Evolutionary conservation across 2,329 filamentous ascomycete species (phyloP), one percentile per base, ranked within the genome.

Genomic region (Dryadomyces quercus-mongolicae): DNA sequence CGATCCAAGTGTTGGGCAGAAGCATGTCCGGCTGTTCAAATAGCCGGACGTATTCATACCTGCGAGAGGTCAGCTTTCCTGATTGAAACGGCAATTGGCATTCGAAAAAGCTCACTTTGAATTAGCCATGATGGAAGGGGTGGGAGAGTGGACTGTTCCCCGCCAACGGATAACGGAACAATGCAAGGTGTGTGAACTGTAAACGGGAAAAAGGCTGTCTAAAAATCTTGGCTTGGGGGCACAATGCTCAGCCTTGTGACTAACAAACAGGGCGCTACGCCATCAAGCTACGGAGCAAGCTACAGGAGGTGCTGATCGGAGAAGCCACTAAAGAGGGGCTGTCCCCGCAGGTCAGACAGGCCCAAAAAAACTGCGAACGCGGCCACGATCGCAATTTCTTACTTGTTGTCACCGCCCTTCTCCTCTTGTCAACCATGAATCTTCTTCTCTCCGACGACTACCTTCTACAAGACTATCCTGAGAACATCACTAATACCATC

Each of bases 1-100:
- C 89, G 55, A 97, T 86, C 90, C 91, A 98, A 25, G 92, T 97
- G 65, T 94, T 95, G 53, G 85, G 88, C 21, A 97, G 77, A 44
- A 98, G 73, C 49, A 71, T 70, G 65, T 96, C 90, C 7, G 83
- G 73, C 64, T 86, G 86, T 75, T 98, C 93, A 65, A 97, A 97
- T 49, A 74, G 71, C 66, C 88, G 88, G 59, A 97, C 92, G 69
- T 98, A 98, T 72, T 95, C 91, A 67, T 90, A 97, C 70, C 88
- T 56, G 10, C n/a, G 15, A 18, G 20, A 12, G 6, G 25, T 49
- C 31, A 20, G 47, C 16, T 3, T n/a, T 31, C 25, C 25, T 31
- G 25, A 8, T 31, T 31, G 25, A 31, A 31, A 36, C 3, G 16
- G 20, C 38, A 34, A 16, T 25, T 12, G 16, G 9, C 18, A 31